A percentile compares a stretch with the other conserved stretches of the same genome.
These are phyloP conservation scores for Chlamydomonas applanata DNA, from an alignment of 139 green algal species.

Conservation along the genomic window DNA sequence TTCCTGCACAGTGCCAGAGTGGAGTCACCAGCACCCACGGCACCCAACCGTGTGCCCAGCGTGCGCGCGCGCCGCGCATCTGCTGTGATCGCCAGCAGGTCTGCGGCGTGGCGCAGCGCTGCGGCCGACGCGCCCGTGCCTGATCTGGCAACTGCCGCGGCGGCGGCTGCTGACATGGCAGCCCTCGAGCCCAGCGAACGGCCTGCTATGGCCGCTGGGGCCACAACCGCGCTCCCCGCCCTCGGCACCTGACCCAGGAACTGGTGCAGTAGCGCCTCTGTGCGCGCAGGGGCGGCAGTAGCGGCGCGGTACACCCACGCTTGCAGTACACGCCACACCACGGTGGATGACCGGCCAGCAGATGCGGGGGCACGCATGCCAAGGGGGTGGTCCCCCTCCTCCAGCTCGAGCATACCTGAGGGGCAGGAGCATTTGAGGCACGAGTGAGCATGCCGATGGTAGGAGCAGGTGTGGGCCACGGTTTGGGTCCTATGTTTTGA, in stretches of 20 bases:
- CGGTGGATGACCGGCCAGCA: neutral
- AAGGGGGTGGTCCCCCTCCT: conserved; percentile 40
- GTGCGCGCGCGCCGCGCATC: conserved; percentile 6
- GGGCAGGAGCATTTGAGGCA: too few relatives aligned
- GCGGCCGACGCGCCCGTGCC: conserved; percentile 5
- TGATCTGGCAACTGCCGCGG: neutral
- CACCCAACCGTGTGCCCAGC: neutral
- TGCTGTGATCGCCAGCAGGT: conserved; percentile 31
- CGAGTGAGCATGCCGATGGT: too few relatives aligned
- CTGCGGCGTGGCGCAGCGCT: conserved; percentile 22
- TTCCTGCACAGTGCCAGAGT: conserved; percentile 34
- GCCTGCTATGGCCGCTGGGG: neutral
- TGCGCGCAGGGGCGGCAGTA: conserved; percentile 2
- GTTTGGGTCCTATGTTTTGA: too few relatives aligned
- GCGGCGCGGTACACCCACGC: conserved; percentile 27
- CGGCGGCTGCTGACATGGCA: conserved; percentile 12
- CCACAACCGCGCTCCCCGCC: neutral
- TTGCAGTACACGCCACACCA: conserved; percentile 34
- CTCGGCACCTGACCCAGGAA: conserved; percentile 24
- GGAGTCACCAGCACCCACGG: conserved; percentile 2
- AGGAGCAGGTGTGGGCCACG: too few relatives aligned
- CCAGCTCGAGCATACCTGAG: conserved; percentile 34
- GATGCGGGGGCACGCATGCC: neutral
- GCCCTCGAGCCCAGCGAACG: neutral
- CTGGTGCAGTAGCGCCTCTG: conserved; percentile 37